These are phyloP conservation scores for Mycena leptocephala DNA, from an alignment of 768 basidiomycete species.

Conservation along the genomic window DNA sequence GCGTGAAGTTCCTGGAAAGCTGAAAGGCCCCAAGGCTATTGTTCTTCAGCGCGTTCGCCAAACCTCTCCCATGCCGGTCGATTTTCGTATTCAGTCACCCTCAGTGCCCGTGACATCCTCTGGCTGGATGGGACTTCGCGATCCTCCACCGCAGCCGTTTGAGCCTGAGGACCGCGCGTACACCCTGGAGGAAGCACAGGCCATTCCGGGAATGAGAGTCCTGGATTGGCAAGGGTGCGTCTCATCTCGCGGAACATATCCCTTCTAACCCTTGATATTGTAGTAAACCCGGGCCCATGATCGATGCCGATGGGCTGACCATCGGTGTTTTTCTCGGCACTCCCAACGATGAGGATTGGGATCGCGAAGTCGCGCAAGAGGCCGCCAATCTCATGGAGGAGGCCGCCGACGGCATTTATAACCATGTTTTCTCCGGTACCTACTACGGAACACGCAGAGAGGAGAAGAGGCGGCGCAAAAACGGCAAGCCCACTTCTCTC, in stretches of 20 bases:
- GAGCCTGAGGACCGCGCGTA: neutral
- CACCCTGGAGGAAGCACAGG: neutral
- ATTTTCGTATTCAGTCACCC: neutral
- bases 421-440: neutral
- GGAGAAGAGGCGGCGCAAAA: neutral
- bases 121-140: constrained; percentile 2
- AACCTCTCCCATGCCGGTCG: neutral
- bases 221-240: neutral
- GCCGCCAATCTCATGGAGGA: neutral
- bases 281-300: neutral
- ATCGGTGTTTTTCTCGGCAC: neutral
- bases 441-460: neutral
- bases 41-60: neutral
- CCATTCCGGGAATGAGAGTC: neutral
- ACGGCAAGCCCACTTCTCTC: neutral
- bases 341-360: neutral
- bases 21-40: neutral
- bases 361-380: neutral
- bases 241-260: too few relatives aligned
- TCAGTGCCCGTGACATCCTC: neutral
- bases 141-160: neutral
- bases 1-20: neutral
- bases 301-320: neutral
- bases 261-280: neutral
- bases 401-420: neutral